phyloP scores from a whole-genome alignment of 2,329 filamentous ascomycete species.

The Botrytis squamosa region DNA sequence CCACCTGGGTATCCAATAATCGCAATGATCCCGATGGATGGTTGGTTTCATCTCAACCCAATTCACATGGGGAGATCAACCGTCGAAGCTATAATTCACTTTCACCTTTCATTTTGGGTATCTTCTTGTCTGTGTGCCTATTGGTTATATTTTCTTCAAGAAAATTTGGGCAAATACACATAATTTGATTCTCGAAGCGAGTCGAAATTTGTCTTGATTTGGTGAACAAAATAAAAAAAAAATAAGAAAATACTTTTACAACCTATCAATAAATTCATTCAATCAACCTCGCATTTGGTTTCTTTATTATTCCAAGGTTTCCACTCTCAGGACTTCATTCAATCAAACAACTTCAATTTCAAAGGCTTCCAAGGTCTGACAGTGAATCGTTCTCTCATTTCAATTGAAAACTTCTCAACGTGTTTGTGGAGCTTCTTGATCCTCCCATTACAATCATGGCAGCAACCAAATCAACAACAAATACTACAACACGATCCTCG shows the following conservation, averaged over 20 bases:
- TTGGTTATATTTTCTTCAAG: not conserved
- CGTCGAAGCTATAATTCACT: not conserved
- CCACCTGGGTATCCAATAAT: not conserved
- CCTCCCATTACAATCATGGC: constrained; percentile 10
- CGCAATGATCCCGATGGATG: not conserved
- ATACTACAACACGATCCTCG: not conserved
- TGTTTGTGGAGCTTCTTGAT: constrained; percentile 4
- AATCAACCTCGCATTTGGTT: not conserved
- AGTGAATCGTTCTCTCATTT: constrained; percentile 1
- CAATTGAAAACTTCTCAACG: not conserved
- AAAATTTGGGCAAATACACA: not conserved
- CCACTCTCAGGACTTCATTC: not conserved
- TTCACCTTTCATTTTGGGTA: not conserved
- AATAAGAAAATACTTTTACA: not conserved
- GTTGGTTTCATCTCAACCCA: not conserved
- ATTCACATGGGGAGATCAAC: no score
- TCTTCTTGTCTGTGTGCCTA: not conserved
- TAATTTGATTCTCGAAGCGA: not conserved
- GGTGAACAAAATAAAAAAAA: not conserved
- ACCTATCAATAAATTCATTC: not conserved
- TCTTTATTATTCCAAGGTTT: no score
- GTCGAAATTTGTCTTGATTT: not conserved
- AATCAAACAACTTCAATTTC: not conserved
- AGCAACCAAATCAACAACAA: not conserved
- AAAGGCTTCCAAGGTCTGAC: not conserved